Evolutionary conservation across 2,329 filamentous ascomycete species (phyloP).

Genomic region (Beauveria varroae): DNA sequence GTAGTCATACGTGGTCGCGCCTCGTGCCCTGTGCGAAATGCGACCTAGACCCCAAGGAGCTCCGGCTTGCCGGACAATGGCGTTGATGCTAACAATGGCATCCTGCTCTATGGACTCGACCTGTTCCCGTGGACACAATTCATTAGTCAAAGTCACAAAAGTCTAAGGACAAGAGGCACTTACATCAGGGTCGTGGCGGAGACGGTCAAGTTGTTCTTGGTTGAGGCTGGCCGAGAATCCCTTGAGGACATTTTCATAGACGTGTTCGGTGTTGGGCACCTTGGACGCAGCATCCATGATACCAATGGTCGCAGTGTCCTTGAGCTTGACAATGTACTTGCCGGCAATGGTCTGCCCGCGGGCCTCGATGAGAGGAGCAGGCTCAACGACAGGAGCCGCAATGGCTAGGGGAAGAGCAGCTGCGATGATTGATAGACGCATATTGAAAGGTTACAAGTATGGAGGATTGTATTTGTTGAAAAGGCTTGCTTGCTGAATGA

Average conservation of each 20-base stretch:
- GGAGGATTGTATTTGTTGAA: background rate
- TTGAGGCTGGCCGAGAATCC: conserved; percentile 18
- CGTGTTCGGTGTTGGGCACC: conserved; percentile 16
- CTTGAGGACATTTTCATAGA: conserved; percentile 17
- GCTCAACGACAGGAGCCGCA: conserved; percentile 9
- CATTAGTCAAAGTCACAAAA: background rate
- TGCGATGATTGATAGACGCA: conserved; percentile 17
- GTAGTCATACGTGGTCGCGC: conserved; percentile 23
- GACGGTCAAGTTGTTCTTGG: conserved; percentile 14
- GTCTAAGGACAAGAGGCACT: background rate
- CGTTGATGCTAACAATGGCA: conserved; percentile 21
- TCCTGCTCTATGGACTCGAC: conserved; percentile 32
- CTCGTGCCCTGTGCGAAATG: conserved; percentile 23
- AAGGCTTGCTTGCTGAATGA: background rate
- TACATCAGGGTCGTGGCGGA: conserved; percentile 17
- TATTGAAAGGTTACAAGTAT: conserved; percentile 4
- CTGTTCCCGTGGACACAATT: conserved; percentile 4
- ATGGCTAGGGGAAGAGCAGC: conserved; percentile 17
- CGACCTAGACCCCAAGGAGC: conserved; percentile 31
- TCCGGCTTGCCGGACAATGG: conserved; percentile 22
- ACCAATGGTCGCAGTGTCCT: conserved; percentile 13
- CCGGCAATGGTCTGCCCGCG: conserved; percentile 14
- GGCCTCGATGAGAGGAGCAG: conserved; percentile 8
- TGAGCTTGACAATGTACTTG: conserved; percentile 23
- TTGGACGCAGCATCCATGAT: conserved; percentile 5